These are phyloP conservation scores for Komagataella ulmi DNA, from an alignment of 805 yeast genomes.

Conservation along the genomic window DNA sequence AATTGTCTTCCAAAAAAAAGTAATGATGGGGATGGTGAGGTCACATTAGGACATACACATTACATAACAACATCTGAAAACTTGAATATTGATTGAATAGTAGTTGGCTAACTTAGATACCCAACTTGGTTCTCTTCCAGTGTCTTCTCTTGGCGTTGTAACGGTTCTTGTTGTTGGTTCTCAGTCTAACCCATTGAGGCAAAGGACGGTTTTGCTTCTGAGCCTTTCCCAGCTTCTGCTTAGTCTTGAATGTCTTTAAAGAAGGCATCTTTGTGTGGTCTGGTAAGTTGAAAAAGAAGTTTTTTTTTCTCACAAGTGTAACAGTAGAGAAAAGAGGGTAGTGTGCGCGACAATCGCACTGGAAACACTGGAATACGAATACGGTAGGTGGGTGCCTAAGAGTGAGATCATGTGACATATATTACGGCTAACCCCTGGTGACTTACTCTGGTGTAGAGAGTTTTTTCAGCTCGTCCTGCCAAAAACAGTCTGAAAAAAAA, in stretches of 20 bases:
- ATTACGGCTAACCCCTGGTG: background rate
- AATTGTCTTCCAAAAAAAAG: background rate
- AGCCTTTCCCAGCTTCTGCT: conserved; percentile 98
- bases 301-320: conserved; percentile 20
- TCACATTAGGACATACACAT: background rate
- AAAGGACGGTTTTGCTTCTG: conserved; percentile 98
- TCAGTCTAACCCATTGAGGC: conserved; percentile 99
- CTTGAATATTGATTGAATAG: background rate
- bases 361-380: background rate
- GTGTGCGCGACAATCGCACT: background rate
- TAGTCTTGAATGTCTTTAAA: conserved; percentile 91
- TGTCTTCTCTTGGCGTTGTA: conserved; percentile 99
- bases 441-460: conserved; percentile 8
- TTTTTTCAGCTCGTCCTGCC: background rate
- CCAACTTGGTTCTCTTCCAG: conserved; percentile 99
- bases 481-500: background rate
- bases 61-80: background rate
- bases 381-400: too few relatives aligned
- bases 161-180: conserved; percentile 95
- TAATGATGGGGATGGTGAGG: background rate
- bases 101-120: conserved; percentile 51
- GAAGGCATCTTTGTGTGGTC: conserved; percentile 19
- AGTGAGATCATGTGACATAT: background rate
- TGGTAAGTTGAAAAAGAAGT: background rate
- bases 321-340: conserved; percentile 5